Base-by-base conservation (phyloP, 108 stramenopile species). In the Nitzschia sp. region DNA sequence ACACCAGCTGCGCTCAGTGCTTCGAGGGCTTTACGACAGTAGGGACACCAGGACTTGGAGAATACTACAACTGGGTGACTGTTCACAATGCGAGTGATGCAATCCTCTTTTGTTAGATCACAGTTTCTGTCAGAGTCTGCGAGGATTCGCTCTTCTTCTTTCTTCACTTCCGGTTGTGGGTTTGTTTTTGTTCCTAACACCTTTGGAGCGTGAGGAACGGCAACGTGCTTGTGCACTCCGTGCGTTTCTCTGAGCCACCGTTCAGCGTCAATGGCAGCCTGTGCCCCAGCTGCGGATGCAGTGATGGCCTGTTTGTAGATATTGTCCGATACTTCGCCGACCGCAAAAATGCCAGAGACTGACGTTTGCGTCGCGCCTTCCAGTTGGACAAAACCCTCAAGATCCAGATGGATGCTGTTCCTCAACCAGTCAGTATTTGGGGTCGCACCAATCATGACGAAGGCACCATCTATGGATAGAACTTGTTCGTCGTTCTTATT, bases 271-370 rank as follows among this genome's bases (percentile, higher is more conserved):
- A 96, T 77, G 15, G 94, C 96, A 13, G 96, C 96, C 57, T 85
- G 80, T 38, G 93, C 93, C 11, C 96, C 96, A 48, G 78, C 81
- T 50, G 94, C 93, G 0, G 96, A 91, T 34, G 87, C 86, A 16
- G 94, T 96, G 52, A 92, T 86, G 2, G 91, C 96, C 72, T 96
- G 96, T 27, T 94, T 91, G 66, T 96, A 96, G 11, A 89, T 61
- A 22, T 76, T 70, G 65, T 94, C 94, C 3, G 88, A 73, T 22
- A 94, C 94, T 70, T 96, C 96, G 8, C 96, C 96, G 21, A 89
- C 92, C 0, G 96, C 94, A 80, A 95, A 96, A 44, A 95, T 80
- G 35, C 96, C 96, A 21, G 83, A 81, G 25, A 93, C 71, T 26
- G 87, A 88, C 27, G 77, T 73, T 9, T 91, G 85, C 22, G 86